Percentiles rank a stretch among this genome's conserved stretches.
These are phyloP conservation scores for Scutellaria galericulata DNA, from an alignment of 257 asterid species.

Conservation along the genomic window DNA sequence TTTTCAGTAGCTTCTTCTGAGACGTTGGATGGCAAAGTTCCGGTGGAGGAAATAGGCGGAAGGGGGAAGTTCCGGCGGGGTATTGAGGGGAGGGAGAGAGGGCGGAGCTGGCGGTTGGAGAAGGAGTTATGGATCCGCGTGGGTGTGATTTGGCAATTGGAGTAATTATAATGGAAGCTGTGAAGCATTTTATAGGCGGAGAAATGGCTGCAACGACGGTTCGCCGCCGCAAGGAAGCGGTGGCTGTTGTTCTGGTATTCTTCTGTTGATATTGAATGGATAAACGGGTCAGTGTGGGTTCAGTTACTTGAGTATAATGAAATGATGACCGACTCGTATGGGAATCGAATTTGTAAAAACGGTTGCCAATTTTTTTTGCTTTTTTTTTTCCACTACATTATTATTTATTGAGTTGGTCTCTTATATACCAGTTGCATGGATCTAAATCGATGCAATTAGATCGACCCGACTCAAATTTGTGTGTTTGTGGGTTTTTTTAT, in stretches of 20 bases:
- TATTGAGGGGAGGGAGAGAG: conserved; percentile 27
- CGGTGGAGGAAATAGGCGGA: conserved; percentile 37
- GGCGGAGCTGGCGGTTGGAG: conserved; percentile 39
- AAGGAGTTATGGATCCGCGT: conserved; percentile 25
- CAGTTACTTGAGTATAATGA: not conserved
- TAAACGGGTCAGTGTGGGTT: conserved; percentile 25
- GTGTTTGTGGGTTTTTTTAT: too few relatives aligned
- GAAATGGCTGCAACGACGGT: conserved; percentile 14
- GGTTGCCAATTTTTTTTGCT: not conserved
- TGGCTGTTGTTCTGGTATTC: conserved; percentile 13
- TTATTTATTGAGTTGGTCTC: too few relatives aligned
- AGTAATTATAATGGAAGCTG: conserved; percentile 39
- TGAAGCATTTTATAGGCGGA: conserved; percentile 56
- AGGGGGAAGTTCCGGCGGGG: conserved; percentile 36
- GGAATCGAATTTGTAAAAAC: not conserved
- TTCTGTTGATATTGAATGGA: conserved; percentile 22
- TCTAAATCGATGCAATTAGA: too few relatives aligned
- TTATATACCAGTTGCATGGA: too few relatives aligned
- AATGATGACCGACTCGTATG: not conserved
- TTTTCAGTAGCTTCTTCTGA: conserved; percentile 33
- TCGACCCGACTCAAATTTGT: too few relatives aligned
- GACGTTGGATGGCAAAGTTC: conserved; percentile 23
- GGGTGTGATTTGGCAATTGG: conserved; percentile 29
- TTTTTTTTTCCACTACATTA: not conserved
- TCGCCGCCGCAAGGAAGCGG: conserved; percentile 32